Evolutionary conservation across 768 basidiomycete genomes (phyloP), one percentile per base, ranked within the genome.

Genomic region (Tricholoma sp.): DNA sequence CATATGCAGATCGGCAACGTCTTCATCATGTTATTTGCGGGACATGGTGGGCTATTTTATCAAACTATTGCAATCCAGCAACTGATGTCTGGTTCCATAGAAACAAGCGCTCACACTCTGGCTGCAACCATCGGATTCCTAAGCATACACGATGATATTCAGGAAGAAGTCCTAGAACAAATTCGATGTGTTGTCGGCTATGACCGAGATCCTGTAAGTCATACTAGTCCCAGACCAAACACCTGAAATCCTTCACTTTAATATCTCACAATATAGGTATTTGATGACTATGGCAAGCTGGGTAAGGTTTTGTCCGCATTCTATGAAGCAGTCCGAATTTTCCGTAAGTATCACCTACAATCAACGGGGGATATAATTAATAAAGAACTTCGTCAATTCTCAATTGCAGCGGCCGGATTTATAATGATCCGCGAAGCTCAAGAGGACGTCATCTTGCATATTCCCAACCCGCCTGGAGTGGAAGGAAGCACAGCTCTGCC

Each of bases 21-120:
- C 1, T 83, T 75, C 58, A 60, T 76, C 10, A 70, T 81, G 63
- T 67, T 86, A 20, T 78, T 85, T 39, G 82, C 84, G 44, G 84
- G 85, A 11, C 81, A 84, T 64, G 83, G 82, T 76, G 57, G 36
- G 69, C 7, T 7, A 37, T 20, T 37, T 9, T 4, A 1, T 17
- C n/a, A 31, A 8, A 24, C 18, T 39, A 36, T 10, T 11, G 17
- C 2, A 4, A 13, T n/a, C 9, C 37, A 24, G 24, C 33, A 6
- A 12, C 24, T 58, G 36, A 50, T 13, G 15, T 49, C 17, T 18
- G 2, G 32, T 13, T 59, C 37, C 29, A 17, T 50, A 77, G 77
- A 79, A 66, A 79, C 77, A 0, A 79, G 76, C 2, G 77, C 78
- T 1, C 68, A 75, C 55, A 71, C 72, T 4, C 66, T 80, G 8